Evolutionary conservation across 805 yeast genomes (phyloP), one percentile per base, ranked within the genome.

Genomic region (Lipomyces anomalus): DNA sequence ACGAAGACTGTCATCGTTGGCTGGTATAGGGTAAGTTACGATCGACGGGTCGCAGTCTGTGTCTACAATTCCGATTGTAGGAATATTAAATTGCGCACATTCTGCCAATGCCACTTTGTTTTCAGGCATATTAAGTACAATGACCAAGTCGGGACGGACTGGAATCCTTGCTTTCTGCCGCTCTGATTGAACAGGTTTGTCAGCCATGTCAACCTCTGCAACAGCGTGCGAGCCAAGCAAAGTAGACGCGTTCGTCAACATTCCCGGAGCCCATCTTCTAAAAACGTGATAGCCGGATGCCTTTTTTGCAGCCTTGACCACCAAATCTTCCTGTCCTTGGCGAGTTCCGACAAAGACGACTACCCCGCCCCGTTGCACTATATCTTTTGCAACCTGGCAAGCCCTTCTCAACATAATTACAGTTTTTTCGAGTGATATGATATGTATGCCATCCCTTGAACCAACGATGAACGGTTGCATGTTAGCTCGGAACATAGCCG

Each of bases 21-120:
- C 95, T 16, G 97, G 97, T 55, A 92, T 84, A 42, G 97, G 95
- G 61, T 92, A 92, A 1, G 96, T 87, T 43, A 90, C 84, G 56
- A 83, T 68, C 13, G 84, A 76, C 6, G 97, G 95, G 62, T 92
- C 96, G 63, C 84, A 80, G 66, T 92, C 90, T 20, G 97, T 89
- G 67, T 92, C 98, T 52, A 92, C 79, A 47, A 92, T 75, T 23
- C 96, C 97, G 57, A 92, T 79, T 0, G 97, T 88, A 47, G 98
- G 98, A 26, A 92, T 77, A 63, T 95, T 76, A 48, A 81, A 72
- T 60, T 79, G 78, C 56, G 78, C 75, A 52, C 97, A 92, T 67
- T 92, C 98, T 41, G 73, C 72, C 42, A 92, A 68, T 42, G 89
- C 82, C 57, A 79, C 81, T 58, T 85, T 73, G 70, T 86, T 85